Base-by-base conservation (phyloP, 306 rosid genomes). In the Macrotyloma uniflorum region DNA sequence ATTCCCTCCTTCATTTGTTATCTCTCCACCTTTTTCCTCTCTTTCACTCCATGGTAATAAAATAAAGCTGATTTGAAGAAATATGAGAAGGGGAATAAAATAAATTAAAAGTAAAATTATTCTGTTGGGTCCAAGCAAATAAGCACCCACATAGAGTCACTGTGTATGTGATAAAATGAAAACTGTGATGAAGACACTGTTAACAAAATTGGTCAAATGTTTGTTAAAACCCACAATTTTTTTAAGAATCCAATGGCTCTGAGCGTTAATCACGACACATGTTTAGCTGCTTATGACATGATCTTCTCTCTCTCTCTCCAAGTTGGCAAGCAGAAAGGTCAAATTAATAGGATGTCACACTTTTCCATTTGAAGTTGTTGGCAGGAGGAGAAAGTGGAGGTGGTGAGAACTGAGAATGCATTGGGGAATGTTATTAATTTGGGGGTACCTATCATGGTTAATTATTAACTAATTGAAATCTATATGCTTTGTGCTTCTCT, bases 241-340 rank as follows among this genome's bases (percentile, higher is more conserved):
- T 67, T 45, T 32, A 74, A 89, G 96, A 84, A 89, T 87, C 91
- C 90, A 83, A 91, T 80, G 88, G 84, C 3, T n/a, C 6, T 30
- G 62, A 2, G 90, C 92, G 93, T 89, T 70, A 89, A 91, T 91
- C 93, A 88, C 91, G 93, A 91, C 75, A 85, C 75, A 24, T 66
- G 55, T 30, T 0, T 63, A 62, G 70, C 70, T 43, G 9, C 70
- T 63, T 55, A 38, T 46, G 26, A 57, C 62, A 40, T 67, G 23
- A 32, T 50, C 15, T 33, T 77, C 30, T 70, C 62, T 74, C 28
- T 57, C 74, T 20, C 28, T 26, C 28, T 26, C 28, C 28, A 76
- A 77, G 81, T 79, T 83, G 84, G 81, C 77, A 67, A 75, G 74
- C 82, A 85, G 55, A 67, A 76, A 22, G 59, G 79, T 61, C 59